Evolutionary conservation across 225 moss, liverwort and hornwort genomes (phyloP).

Genomic region (Physcomitrellopsis africana): DNA sequence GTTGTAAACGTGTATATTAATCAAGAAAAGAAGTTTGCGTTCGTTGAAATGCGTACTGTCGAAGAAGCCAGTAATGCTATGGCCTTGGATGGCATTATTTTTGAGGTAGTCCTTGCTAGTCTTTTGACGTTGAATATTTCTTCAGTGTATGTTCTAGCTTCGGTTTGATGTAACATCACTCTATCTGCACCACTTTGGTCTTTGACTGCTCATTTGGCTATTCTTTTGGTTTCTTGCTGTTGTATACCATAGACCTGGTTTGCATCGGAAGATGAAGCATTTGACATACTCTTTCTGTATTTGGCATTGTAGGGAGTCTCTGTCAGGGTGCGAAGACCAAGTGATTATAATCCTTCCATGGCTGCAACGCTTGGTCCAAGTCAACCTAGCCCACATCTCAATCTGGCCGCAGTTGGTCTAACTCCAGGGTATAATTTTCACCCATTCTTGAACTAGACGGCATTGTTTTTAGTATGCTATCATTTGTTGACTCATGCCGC

Average conservation of each 20-base stretch:
- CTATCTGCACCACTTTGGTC: no score
- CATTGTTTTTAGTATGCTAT: not conserved
- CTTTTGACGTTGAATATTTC: not conserved
- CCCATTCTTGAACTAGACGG: not conserved
- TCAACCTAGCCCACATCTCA: constrained; percentile 94
- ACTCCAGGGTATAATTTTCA: constrained; percentile 80
- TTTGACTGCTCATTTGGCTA: not conserved
- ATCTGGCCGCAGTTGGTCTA: constrained; percentile 92
- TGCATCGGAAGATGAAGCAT: not conserved
- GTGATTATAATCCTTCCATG: constrained; percentile 99
- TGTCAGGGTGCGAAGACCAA: constrained; percentile 97
- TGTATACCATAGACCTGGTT: not conserved
- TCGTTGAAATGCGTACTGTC: constrained; percentile 99
- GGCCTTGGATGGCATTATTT: constrained; percentile 98
- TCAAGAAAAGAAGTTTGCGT: constrained; percentile 98
- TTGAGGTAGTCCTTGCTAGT: constrained; percentile 62
- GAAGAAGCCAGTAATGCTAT: constrained; percentile 99
- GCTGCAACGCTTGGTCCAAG: constrained; percentile 99
- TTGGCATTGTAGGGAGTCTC: constrained; percentile 75
- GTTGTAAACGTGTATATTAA: constrained; percentile 99
- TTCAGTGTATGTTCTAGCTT: not conserved
- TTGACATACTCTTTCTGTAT: not conserved
- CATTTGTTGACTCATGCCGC: no score
- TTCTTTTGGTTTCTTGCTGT: constrained; percentile 12
- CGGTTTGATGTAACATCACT: not conserved